Base-by-base conservation (phyloP, 1,284 basidiomycete genomes). In the Ceratobasidium sp. region DNA sequence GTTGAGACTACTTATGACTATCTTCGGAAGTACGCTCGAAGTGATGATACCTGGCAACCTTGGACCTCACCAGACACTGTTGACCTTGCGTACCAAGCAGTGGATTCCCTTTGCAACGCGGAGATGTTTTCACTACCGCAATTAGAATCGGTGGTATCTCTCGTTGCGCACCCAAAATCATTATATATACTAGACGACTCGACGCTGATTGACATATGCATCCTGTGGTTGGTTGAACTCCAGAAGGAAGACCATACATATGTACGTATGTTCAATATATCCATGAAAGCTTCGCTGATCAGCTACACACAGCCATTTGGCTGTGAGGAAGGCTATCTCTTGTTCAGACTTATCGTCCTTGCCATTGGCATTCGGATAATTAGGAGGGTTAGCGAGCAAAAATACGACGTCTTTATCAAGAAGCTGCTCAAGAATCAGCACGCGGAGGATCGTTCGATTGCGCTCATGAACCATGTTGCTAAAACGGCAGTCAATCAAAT, bases 31-130 rank as follows among this genome's bases (percentile, higher is more conserved):
- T 64, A 64, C 40, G 2, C 61, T 64, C 61, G 61, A 20, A 64
- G 26, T 12, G 61, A 42, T 40, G 61, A 64, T 64, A 64, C 61
- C 39, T 64, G 61, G 61, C 33, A 39, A 40, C 61, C 61, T 42
- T 39, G 28, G 12, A 64, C 61, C 5, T 46, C 7, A 13, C 33
- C 61, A 2, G 12, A 10, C 10, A 64, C 61, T 20, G 61, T 42
- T 28, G 61, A 64, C 3, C 23, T 39, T 33, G 61, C 61, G 3
- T 3, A 28, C 12, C 20, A 28, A 40, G 40, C 61, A 12, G 40
- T 64, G 13, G 15, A 64, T 1, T 4, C 61, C 26, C 28, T 64
- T 3, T 42, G 61, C 39, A 1, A 33, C 12, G 3, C 4, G 18
- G 9, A 40, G 39, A 33, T 9, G 3, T 15, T 64, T 3, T 64